Percentiles rank a stretch among this genome's conserved stretches.
Conservation (phyloP, 345 rosid species). For the Citrus reticulata region DNA sequence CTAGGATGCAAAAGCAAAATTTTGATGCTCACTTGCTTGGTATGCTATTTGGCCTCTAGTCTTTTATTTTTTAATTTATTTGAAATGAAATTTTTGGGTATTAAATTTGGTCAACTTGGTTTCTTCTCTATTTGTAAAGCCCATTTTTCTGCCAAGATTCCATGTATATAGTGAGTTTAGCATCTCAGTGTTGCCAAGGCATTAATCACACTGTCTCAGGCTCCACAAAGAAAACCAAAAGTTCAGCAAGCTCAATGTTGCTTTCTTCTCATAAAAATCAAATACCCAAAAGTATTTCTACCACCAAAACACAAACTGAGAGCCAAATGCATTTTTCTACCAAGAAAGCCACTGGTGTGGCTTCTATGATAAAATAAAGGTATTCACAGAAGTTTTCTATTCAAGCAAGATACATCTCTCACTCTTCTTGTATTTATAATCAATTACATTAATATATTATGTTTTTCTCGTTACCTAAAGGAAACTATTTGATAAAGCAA, state of each 20-base stretch:
- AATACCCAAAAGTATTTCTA: constrained; percentile 27
- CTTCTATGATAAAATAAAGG: constrained; percentile 47
- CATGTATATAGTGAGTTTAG: constrained; percentile 56
- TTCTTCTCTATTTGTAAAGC: constrained; percentile 35
- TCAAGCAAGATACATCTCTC: neutral
- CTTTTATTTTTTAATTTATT: neutral
- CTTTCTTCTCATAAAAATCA: constrained; percentile 27
- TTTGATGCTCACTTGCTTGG: too few relatives aligned
- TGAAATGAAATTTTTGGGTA: neutral
- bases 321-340: constrained; percentile 20
- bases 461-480: constrained; percentile 31
- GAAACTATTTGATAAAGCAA: constrained; percentile 51
- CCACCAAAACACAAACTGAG: constrained; percentile 34
- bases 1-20: too few relatives aligned
- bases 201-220: constrained; percentile 17
- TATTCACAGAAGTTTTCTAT: constrained; percentile 5
- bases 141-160: constrained; percentile 70
- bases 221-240: constrained; percentile 37
- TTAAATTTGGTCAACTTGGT: neutral
- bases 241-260: constrained; percentile 26
- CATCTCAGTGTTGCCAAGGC: constrained; percentile 51
- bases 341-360: constrained; percentile 29
- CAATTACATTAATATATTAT: neutral
- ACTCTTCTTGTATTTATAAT: neutral
- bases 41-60: neutral